A percentile compares a stretch with the other conserved stretches of the same genome.
phyloP scores from a whole-genome alignment of 2,329 filamentous ascomycete genomes.

The Fusarium sp. region DNA sequence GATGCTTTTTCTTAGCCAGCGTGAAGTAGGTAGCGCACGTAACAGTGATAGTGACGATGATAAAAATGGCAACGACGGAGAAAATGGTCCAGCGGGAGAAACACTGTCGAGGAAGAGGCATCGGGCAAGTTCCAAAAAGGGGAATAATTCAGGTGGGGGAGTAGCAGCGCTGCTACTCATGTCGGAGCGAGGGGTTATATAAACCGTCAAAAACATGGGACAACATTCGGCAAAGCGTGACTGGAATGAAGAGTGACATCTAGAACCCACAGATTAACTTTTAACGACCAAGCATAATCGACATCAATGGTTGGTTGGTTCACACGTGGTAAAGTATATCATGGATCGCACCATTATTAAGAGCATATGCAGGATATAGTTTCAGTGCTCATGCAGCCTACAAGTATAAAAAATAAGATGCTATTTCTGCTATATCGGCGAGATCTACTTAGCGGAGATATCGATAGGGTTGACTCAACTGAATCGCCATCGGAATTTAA shows the following conservation, averaged over 20 bases:
- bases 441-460: neutral
- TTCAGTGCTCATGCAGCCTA: no score
- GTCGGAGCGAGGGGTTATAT: neutral
- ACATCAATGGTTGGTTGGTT: neutral
- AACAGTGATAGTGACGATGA: neutral
- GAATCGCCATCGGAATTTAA: neutral
- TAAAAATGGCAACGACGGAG: neutral
- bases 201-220: neutral
- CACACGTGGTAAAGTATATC: no score
- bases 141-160: neutral
- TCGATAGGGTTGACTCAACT: neutral
- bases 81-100: conserved; percentile 8
- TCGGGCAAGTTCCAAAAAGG: neutral
- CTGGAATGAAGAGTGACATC: neutral
- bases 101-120: conserved; percentile 17
- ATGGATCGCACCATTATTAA: rapidly evolving
- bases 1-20: neutral
- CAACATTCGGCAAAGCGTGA: neutral
- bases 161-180: neutral
- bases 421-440: neutral
- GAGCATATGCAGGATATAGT: no score
- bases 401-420: neutral
- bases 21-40: conserved; percentile 16
- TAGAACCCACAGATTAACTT: neutral
- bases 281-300: neutral